Evolutionary conservation across 371 early-diverging fungal genomes (phyloP), one percentile per base, ranked within the genome.

Genomic region (Mucor racemosus): DNA sequence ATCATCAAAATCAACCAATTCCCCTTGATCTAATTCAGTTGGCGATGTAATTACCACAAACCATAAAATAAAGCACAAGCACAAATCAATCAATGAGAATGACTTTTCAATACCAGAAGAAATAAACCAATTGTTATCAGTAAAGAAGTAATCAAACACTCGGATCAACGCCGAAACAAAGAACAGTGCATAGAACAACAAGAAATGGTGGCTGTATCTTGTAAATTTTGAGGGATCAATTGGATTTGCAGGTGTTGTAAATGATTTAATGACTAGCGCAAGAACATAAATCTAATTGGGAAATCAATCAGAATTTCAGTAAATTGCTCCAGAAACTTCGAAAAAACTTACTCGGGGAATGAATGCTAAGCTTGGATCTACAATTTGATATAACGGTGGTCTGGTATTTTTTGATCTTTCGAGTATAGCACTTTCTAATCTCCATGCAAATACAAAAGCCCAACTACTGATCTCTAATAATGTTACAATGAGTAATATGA

Each of bases 141-240:
- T 82, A 21, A 85, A 59, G 44, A 81, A 66, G 58, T 84, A 80
- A 13, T 83, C 80, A 38, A 83, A 77, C n/a, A 75, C 65, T 21
- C 86, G 73, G 40, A 84, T 67, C 33, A 83, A 57, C 8, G 86
- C 82, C 31, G 85, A 78, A 0, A 78, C 60, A 4, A 80, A 67
- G 39, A 76, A 74, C 55, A 85, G 54, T 19, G 82, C 68, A 56
- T 85, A 88, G 54, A 88, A 85, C 0, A 67, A 21, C 34, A 84
- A 64, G 31, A 85, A 81, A 59, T 88, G 84, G 4, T 82, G 76
- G 21, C 79, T 84, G 65, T 83, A 83, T 15, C 85, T 70, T 4
- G 86, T 84, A 66, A 85, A 81, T 68, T 78, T 84, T 36, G 82
- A 80, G 2, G 86, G 85, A 33, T 84, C 74, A 5, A 83, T 62